A percentile compares a stretch with the other conserved stretches of the same genome.
These are phyloP conservation scores for Chrysoporthe deuterocubensis DNA, from an alignment of 2,329 filamentous ascomycete species.

Conservation along the genomic window DNA sequence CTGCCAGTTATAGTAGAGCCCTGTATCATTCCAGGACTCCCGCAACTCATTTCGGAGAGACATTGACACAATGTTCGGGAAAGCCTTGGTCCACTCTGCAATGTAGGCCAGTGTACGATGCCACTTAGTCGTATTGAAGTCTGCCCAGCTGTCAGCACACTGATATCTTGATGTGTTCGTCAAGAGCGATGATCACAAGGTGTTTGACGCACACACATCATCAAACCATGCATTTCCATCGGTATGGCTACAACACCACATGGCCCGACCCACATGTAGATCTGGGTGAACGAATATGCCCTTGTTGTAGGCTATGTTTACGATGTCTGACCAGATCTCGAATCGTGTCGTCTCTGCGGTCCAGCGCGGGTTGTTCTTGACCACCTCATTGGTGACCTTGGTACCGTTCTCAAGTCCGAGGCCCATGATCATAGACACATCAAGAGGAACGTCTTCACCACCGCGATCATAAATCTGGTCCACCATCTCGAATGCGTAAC, in stretches of 20 bases:
- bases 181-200: too few relatives aligned
- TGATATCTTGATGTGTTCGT: too few relatives aligned
- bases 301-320: slow-evolving; percentile 38
- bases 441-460: slow-evolving; percentile 44
- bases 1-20: slow-evolving; percentile 48
- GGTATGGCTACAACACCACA: slow-evolving; percentile 49
- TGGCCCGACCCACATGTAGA: slow-evolving; percentile 44
- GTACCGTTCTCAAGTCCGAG: slow-evolving; percentile 53
- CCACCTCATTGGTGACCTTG: slow-evolving; percentile 47
- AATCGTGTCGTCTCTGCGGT: slow-evolving; percentile 52
- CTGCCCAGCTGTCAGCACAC: neutral
- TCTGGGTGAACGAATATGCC: slow-evolving; percentile 46
- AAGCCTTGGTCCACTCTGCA: slow-evolving; percentile 44
- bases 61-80: slow-evolving; percentile 44
- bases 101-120: slow-evolving; percentile 57
- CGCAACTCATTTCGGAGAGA: slow-evolving; percentile 47
- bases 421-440: slow-evolving; percentile 41
- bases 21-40: slow-evolving; percentile 39
- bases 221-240: slow-evolving; percentile 60
- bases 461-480: slow-evolving; percentile 48
- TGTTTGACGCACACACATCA: slow-evolving; percentile 44
- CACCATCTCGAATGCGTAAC: slow-evolving; percentile 60
- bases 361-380: slow-evolving; percentile 54
- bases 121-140: slow-evolving; percentile 57
- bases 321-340: slow-evolving; percentile 44